Base-by-base conservation (phyloP, 2,329 filamentous ascomycete species). In the Neopestalotiopsis sp. region DNA sequence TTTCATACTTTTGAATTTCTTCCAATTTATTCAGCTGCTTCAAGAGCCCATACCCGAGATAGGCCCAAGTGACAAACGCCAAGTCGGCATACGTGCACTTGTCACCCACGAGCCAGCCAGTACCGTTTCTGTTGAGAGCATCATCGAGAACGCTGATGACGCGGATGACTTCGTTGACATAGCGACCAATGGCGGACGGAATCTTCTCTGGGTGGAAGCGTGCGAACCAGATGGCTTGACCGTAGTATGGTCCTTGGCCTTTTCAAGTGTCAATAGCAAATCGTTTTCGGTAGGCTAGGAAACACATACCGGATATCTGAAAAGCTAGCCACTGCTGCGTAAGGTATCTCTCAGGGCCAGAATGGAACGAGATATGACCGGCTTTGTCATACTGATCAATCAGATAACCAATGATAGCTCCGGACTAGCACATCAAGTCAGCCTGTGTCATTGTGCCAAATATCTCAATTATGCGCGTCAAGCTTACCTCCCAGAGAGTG, bases 341-440 rank as follows among this genome's bases (percentile, higher is more conserved):
- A 2, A 79, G 75, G 70, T 79, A 53, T 49, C 30, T 45, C 5
- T 64, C 61, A 14, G 61, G 38, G 6, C 14, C 14, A 13, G 34
- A 28, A 9, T 45, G 17, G 38, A 28, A 38, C 74, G 70, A 74
- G 81, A 85, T 68, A 76, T 80, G 58, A 58, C 78, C 71, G 4
- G 79, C 72, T 45, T 73, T 81, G 76, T 86, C 83, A 76, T 86
- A 86, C 10, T 73, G 75, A 49, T 82, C 79, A 67, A 82, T 71
- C 13, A 86, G 72, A 69, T 87, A 87, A 67, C 83, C 78, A 69
- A 87, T 71, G 72, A 86, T 85, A n/a, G 85, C 84, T 28, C 82
- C 83, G 20, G 80, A 83, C 74, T 62, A 2, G 13, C 12, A 59
- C 13, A 14, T 38, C 2, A 10, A 40, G 12, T 62, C 32, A 38